Conservation (phyloP, 2,329 filamentous ascomycete species). For the Colletotrichum graminicola region DNA sequence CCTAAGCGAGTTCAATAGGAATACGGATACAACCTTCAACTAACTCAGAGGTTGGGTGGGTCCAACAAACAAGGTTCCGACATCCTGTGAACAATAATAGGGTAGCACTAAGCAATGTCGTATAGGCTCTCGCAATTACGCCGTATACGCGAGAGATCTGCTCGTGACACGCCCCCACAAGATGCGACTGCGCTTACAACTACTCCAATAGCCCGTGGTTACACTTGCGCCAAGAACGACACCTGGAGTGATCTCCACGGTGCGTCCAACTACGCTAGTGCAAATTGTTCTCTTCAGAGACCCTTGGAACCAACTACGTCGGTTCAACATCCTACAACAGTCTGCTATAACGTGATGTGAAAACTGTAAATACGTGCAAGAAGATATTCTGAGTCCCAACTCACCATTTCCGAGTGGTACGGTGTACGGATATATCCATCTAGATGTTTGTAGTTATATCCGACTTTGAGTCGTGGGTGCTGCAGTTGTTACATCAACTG, state of each 20-base stretch:
- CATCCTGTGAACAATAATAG: background rate
- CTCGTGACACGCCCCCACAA: background rate
- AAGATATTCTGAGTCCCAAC: conserved; percentile 21
- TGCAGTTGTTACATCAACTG: conserved; percentile 9
- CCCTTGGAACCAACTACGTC: conserved; percentile 13
- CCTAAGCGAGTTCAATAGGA: no score
- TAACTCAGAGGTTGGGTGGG: background rate
- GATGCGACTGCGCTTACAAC: background rate
- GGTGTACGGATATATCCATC: background rate
- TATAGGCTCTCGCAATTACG: no score
- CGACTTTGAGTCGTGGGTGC: conserved; percentile 24
- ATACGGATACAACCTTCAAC: background rate
- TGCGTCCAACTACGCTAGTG: background rate
- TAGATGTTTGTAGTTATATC: conserved; percentile 13
- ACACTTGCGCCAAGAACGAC: background rate
- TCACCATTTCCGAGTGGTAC: conserved; percentile 11
- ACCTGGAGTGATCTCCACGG: background rate
- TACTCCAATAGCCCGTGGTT: background rate
- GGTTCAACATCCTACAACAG: conserved; percentile 5
- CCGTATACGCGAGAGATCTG: background rate
- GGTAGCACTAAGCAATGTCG: background rate
- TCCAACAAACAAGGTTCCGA: no score
- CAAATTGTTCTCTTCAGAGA: background rate
- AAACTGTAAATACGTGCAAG: conserved; percentile 20
- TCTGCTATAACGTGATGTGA: conserved; percentile 16